Evolutionary conservation across 148 eudicot genomes (phyloP), one percentile per base, ranked within the genome.

Genomic region (Selenicereus undatus): DNA sequence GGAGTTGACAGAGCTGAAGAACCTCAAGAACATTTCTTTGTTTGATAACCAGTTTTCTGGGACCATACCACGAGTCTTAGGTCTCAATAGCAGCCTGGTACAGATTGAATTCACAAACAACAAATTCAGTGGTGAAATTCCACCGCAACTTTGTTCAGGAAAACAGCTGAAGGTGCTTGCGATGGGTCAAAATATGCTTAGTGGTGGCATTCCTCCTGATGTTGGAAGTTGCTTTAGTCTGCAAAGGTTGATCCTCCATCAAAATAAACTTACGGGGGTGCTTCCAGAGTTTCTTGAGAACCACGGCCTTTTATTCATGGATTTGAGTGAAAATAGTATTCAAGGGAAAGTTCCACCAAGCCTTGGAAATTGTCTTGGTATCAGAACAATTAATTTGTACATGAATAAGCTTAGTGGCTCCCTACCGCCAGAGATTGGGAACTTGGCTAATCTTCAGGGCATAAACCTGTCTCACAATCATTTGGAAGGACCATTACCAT

Each of bases 11-110:
- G 81, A 89, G 82, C 82, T 92, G 43, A 89, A 88, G 82, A 82
- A 81, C 14, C 81, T 93, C 18, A 86, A 81, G 77, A 89, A 88
- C 80, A 83, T 93, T 60, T 88, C 90, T 17, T 77, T 93, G 84
- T 86, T 52, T 75, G 86, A 90, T 76, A 93, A 93, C 82, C 87
- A 73, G 27, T 91, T 93, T 56, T 85, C 91, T 48, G 95, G 98
- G 66, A 84, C 82, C 74, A 85, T 93, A 81, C 95, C 95, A 16
- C 91, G 81, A 35, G 86, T 82, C 77, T 80, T 93, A 81, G 98
- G 98, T 77, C 84, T 90, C 66, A 89, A 90, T 76, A 79, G 87
- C 64, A 90, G 81, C 74, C 82, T 93, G 81, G 88, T 87, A 2
- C 42, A 27, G 74, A 78, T 92, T 35, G 98, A 93, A 22, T 88